These are phyloP conservation scores for Saitozyma sp. DNA, from an alignment of 768 basidiomycete genomes.

Conservation along the genomic window DNA sequence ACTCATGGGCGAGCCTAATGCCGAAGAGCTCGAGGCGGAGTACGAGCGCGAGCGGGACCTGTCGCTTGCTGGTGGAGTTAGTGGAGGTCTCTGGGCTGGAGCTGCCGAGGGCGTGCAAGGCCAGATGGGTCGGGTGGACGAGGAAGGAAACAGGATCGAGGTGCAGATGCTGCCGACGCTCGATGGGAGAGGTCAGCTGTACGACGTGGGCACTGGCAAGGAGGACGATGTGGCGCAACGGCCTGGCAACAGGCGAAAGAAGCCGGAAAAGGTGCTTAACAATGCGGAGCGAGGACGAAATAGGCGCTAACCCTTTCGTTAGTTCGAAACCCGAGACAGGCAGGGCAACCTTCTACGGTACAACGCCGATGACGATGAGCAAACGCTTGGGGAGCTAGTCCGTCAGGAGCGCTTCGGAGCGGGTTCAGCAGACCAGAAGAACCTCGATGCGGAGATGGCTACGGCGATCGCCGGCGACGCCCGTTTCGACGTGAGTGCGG, in stretches of 20 bases:
- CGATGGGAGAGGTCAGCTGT: constrained; percentile 77
- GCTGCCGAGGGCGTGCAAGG: constrained; percentile 50
- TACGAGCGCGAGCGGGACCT: constrained; percentile 67
- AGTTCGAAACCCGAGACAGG: constrained; percentile 90
- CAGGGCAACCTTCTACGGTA: constrained; percentile 85
- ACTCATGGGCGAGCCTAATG: constrained; percentile 76
- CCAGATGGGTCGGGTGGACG: constrained; percentile 39
- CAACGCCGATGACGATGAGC: constrained; percentile 85
- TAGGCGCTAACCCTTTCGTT: constrained; percentile 8
- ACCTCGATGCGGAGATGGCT: constrained; percentile 86
- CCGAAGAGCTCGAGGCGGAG: constrained; percentile 73
- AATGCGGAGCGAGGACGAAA: neutral
- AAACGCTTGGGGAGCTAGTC: constrained; percentile 84
- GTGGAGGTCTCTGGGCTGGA: constrained; percentile 54
- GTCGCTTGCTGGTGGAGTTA: constrained; percentile 52
- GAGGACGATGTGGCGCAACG: constrained; percentile 57
- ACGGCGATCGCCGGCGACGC: constrained; percentile 82
- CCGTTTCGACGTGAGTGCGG: constrained; percentile 69
- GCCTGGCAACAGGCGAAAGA: constrained; percentile 71
- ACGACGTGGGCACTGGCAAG: constrained; percentile 79
- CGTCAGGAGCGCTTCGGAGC: constrained; percentile 88
- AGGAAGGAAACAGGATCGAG: constrained; percentile 59
- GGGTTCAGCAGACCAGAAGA: constrained; percentile 86
- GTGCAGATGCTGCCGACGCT: constrained; percentile 87
- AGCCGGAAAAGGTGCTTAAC: constrained; percentile 66